A percentile compares a stretch with the other conserved stretches of the same genome.
Evolutionary conservation across 2,329 filamentous ascomycete genomes (phyloP).

Genomic region (Ophiostoma fasciatum): DNA sequence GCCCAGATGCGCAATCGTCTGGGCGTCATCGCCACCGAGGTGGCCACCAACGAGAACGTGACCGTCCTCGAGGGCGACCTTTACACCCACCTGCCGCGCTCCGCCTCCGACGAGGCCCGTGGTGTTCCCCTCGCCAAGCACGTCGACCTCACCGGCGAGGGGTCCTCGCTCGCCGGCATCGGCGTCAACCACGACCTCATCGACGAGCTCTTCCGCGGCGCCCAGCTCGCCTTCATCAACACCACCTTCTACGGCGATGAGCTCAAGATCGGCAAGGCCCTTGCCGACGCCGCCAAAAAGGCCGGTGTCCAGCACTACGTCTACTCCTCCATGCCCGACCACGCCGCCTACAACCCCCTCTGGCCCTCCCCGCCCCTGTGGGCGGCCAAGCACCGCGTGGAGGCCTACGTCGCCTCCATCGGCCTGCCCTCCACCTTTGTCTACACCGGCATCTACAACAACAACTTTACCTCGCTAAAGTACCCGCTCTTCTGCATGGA

Average conservation of each 20-base stretch:
- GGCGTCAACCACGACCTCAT: conserved; percentile 62
- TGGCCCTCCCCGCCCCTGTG: conserved; percentile 84
- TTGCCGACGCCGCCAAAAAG: conserved; percentile 79
- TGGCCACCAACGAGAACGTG: conserved; percentile 63
- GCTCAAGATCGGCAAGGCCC: conserved; percentile 69
- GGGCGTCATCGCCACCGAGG: conserved; percentile 77
- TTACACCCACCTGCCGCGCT: conserved; percentile 38
- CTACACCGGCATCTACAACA: conserved; percentile 96
- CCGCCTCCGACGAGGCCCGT: conserved; percentile 29
- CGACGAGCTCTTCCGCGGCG: conserved; percentile 63
- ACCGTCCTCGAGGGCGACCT: conserved; percentile 50
- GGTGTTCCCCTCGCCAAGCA: conserved; percentile 13
- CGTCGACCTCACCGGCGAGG: conserved; percentile 54
- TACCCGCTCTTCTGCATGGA: conserved; percentile 97
- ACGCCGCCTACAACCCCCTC: conserved; percentile 57
- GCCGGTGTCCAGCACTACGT: conserved; percentile 81
- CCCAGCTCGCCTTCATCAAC: conserved; percentile 90
- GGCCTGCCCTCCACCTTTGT: conserved; percentile 80
- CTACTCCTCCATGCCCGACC: conserved; percentile 95
- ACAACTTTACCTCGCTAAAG: conserved; percentile 87
- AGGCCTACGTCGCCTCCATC: conserved; percentile 76
- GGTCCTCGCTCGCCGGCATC: conserved; percentile 38
- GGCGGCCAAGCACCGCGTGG: conserved; percentile 83
- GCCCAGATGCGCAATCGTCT: conserved; percentile 81
- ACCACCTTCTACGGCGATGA: conserved; percentile 96